phyloP scores from a whole-genome alignment of 2,329 filamentous ascomycete species.

The Trichoderma gracile region DNA sequence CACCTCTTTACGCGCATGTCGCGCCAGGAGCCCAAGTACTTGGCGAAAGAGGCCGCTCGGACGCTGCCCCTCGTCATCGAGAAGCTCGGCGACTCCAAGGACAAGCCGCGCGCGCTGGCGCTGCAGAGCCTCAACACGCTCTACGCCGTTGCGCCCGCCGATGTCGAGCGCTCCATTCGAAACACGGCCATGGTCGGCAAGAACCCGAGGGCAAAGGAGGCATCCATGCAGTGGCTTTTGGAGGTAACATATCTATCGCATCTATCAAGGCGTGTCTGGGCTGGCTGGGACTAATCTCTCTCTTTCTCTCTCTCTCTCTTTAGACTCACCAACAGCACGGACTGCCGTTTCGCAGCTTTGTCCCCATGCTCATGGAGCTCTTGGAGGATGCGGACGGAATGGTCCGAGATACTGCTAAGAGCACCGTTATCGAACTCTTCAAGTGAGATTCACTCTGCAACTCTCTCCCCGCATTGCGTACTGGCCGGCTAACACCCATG shows the following conservation, averaged over 20 bases:
- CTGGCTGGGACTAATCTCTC: slow-evolving; percentile 30
- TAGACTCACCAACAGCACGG: slow-evolving; percentile 80
- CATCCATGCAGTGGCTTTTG: slow-evolving; percentile 80
- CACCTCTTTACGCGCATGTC: slow-evolving; percentile 84
- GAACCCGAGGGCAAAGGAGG: slow-evolving; percentile 82
- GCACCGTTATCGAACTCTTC: slow-evolving; percentile 83
- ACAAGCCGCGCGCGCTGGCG: slow-evolving; percentile 76
- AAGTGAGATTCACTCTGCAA: slow-evolving; percentile 51
- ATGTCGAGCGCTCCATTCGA: slow-evolving; percentile 79
- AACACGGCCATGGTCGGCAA: slow-evolving; percentile 76
- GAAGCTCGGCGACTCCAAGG: slow-evolving; percentile 83
- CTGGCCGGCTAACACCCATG: slow-evolving; percentile 17
- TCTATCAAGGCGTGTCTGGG: not conserved
- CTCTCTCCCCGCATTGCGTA: not conserved
- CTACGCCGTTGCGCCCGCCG: slow-evolving; percentile 66
- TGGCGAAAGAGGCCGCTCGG: slow-evolving; percentile 68
- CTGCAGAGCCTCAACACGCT: slow-evolving; percentile 75
- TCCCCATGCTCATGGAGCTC: slow-evolving; percentile 78
- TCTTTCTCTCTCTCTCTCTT: not conserved
- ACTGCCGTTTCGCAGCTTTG: slow-evolving; percentile 79
- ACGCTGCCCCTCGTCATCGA: slow-evolving; percentile 78
- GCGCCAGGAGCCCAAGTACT: slow-evolving; percentile 76
- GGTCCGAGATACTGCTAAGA: slow-evolving; percentile 82
- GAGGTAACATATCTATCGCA: slow-evolving; percentile 56
- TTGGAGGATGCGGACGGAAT: slow-evolving; percentile 87